Evolutionary conservation across 2,329 filamentous ascomycete genomes (phyloP).

Genomic region (Hypoxylon sp.): DNA sequence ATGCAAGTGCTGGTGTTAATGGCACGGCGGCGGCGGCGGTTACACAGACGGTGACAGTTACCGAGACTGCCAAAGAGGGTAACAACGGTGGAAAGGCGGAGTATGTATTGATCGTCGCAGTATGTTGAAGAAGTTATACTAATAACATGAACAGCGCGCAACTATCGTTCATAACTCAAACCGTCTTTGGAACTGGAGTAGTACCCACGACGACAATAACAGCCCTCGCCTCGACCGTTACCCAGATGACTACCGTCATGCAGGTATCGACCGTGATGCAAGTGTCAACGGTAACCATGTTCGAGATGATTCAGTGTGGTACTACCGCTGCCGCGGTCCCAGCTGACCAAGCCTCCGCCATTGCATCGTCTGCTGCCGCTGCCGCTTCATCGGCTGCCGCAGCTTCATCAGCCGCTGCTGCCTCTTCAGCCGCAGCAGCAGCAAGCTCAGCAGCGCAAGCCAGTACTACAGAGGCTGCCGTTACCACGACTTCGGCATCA

Average conservation of each 20-base stretch:
- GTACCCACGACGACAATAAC: slow-evolving; percentile 49
- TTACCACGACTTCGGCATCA: slow-evolving; percentile 1
- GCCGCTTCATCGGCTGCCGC: slow-evolving; percentile 34
- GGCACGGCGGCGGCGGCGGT: slow-evolving; percentile 35
- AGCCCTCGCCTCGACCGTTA: slow-evolving; percentile 39
- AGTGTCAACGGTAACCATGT: slow-evolving; percentile 41
- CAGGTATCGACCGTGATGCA: slow-evolving; percentile 37
- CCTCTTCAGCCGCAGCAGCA: slow-evolving; percentile 8
- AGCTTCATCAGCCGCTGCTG: slow-evolving; percentile 14
- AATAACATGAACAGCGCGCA: slow-evolving; percentile 34
- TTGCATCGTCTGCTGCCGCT: slow-evolving; percentile 41
- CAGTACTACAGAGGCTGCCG: slow-evolving; percentile 3
- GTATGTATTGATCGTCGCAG: slow-evolving; percentile 20
- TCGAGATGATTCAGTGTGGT: slow-evolving; percentile 45
- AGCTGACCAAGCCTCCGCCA: slow-evolving; percentile 35
- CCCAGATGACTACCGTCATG: slow-evolving; percentile 35
- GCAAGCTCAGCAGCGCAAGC: slow-evolving; percentile 1
- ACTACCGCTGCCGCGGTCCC: slow-evolving; percentile 36
- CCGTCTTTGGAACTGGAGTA: slow-evolving; percentile 45
- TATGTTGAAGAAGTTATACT: slow-evolving; percentile 18
- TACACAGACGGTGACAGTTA: slow-evolving; percentile 42
- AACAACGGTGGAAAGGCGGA: slow-evolving; percentile 14
- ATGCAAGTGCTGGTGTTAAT: slow-evolving; percentile 43
- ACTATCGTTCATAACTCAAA: slow-evolving; percentile 50
- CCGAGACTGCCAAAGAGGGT: slow-evolving; percentile 34